A percentile compares a stretch with the other conserved stretches of the same genome.
Conservation (phyloP, 2,329 filamentous ascomycete species). For the Claviceps africana region DNA sequence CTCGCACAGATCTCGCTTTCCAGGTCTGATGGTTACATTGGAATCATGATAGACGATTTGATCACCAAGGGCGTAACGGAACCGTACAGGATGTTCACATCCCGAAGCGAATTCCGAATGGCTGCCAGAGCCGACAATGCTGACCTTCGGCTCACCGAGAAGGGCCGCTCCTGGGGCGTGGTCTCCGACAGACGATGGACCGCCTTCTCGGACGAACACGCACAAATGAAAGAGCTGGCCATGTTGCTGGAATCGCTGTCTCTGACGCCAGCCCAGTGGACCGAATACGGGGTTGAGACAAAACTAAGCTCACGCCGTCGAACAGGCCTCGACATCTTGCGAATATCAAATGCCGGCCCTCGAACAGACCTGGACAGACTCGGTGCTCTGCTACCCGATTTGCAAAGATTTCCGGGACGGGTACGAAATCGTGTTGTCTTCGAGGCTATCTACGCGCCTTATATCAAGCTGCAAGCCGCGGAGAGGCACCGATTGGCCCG, state of each 20-base stretch:
- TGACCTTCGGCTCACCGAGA: slow-evolving; percentile 68
- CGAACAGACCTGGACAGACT: slow-evolving; percentile 38
- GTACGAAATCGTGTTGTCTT: slow-evolving; percentile 61
- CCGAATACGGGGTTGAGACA: slow-evolving; percentile 52
- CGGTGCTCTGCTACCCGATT: slow-evolving; percentile 39
- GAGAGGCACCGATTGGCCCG: slow-evolving; percentile 53
- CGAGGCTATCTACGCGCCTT: slow-evolving; percentile 76
- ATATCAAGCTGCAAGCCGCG: slow-evolving; percentile 58
- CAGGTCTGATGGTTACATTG: slow-evolving; percentile 86
- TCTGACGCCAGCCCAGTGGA: slow-evolving; percentile 53
- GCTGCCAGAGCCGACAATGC: slow-evolving; percentile 87
- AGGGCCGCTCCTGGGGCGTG: slow-evolving; percentile 62
- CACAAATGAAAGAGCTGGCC: slow-evolving; percentile 54
- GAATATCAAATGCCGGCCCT: slow-evolving; percentile 42
- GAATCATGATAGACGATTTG: slow-evolving; percentile 96
- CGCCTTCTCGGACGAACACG: slow-evolving; percentile 49
- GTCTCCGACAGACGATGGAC: slow-evolving; percentile 69
- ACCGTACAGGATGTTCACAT: slow-evolving; percentile 97
- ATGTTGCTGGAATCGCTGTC: slow-evolving; percentile 42
- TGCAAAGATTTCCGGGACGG: slow-evolving; percentile 37
- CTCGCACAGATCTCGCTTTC: slow-evolving; percentile 54
- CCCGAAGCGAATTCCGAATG: slow-evolving; percentile 89
- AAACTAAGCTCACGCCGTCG: slow-evolving; percentile 52
- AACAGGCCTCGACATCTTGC: slow-evolving; percentile 66
- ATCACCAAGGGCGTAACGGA: slow-evolving; percentile 94